A percentile compares a stretch with the other conserved stretches of the same genome.
phyloP scores from a whole-genome alignment of 1,139 yeast species.

The Pichia sp. region DNA sequence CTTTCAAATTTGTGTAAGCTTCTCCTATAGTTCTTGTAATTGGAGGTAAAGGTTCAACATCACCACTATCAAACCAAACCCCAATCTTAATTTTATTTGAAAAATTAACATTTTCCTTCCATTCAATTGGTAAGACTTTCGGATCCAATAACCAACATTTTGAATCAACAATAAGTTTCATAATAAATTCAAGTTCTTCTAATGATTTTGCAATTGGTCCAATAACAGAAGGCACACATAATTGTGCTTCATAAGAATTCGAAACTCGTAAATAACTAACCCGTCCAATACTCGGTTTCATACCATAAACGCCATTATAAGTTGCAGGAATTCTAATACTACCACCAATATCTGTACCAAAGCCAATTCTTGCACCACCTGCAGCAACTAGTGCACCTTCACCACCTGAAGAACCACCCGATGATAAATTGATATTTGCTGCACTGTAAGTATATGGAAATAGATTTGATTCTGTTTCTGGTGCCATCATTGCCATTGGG shows the following conservation, averaged over 20 bases:
- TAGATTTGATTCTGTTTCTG: constrained; percentile 42
- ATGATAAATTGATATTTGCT: constrained; percentile 36
- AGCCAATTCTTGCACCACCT: constrained; percentile 44
- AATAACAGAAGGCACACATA: constrained; percentile 46
- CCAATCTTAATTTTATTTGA: constrained; percentile 27
- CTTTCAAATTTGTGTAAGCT: constrained; percentile 27
- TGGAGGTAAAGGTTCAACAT: constrained; percentile 45
- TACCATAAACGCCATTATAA: constrained; percentile 47
- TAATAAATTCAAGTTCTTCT: constrained; percentile 58
- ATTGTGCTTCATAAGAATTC: constrained; percentile 54
- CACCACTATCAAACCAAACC: constrained; percentile 29
- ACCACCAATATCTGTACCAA: constrained; percentile 65
- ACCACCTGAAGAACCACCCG: constrained; percentile 62
- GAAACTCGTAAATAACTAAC: constrained; percentile 45
- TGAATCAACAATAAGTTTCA: constrained; percentile 45
- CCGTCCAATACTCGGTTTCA: constrained; percentile 44
- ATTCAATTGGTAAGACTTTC: constrained; percentile 39
- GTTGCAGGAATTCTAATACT: constrained; percentile 53
- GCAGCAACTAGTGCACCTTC: constrained; percentile 52
- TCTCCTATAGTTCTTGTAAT: constrained; percentile 36
- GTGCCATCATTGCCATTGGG: constrained; percentile 52
- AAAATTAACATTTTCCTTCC: constrained; percentile 35
- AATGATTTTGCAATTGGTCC: constrained; percentile 55
- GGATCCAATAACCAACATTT: constrained; percentile 55
- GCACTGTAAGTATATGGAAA: constrained; percentile 47